A percentile compares a stretch with the other conserved stretches of the same genome.
Evolutionary conservation across 2,329 filamentous ascomycete species (phyloP).

Genomic region (Microdochium trichocladiopsis): DNA sequence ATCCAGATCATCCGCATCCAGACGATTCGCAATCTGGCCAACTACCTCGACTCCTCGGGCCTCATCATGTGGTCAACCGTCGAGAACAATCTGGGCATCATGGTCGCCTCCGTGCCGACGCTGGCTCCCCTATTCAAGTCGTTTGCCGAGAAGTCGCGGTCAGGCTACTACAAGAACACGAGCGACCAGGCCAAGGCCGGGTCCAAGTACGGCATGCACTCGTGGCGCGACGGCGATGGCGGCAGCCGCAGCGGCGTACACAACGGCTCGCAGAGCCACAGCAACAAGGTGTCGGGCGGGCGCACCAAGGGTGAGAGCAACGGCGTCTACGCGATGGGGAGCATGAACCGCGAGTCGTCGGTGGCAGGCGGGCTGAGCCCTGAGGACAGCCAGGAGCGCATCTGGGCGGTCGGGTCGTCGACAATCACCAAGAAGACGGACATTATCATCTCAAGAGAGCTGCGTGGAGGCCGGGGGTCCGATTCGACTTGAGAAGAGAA

Average conservation of each 20-base stretch:
- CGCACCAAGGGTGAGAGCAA: neutral
- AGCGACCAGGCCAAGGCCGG: slow-evolving; percentile 1
- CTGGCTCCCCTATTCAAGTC: slow-evolving; percentile 32
- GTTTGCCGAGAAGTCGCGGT: slow-evolving; percentile 19
- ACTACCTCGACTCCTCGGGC: slow-evolving; percentile 34
- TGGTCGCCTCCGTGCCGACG: slow-evolving; percentile 32
- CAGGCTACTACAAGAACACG: slow-evolving; percentile 1
- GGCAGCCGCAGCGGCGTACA: neutral
- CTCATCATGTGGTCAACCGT: slow-evolving; percentile 37
- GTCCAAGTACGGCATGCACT: slow-evolving; percentile 17
- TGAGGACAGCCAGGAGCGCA: slow-evolving; percentile 3
- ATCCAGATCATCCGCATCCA: slow-evolving; percentile 44
- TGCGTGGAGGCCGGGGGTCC: neutral
- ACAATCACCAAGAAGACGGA: slow-evolving; percentile 3
- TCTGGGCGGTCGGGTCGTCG: neutral
- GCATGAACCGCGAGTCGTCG: neutral
- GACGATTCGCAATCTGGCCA: slow-evolving; percentile 34
- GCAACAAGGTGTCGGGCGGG: neutral
- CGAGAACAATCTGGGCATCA: slow-evolving; percentile 36
- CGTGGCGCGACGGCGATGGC: slow-evolving; percentile 10
- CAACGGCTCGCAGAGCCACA: neutral
- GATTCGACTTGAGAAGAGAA: neutral
- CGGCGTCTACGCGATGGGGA: slow-evolving; percentile 1
- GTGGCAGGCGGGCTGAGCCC: neutral
- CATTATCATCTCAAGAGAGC: slow-evolving; percentile 1